Conservation (phyloP, 345 rosid genomes). For the Citrus reticulata region DNA sequence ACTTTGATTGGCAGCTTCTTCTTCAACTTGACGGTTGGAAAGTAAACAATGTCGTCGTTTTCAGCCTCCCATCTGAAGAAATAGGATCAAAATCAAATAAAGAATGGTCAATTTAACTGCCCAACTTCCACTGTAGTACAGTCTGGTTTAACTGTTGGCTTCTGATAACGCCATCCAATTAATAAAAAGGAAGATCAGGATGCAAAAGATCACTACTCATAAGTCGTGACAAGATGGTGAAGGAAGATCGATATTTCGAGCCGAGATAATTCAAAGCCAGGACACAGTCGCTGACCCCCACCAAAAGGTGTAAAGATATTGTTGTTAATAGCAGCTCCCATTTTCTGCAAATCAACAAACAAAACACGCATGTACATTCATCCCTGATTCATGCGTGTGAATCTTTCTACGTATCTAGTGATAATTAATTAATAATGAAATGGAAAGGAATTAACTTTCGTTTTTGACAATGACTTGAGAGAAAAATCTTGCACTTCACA, state of each 20-base stretch:
- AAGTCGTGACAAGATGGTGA: slow-evolving; percentile 80
- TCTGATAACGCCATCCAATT: not conserved
- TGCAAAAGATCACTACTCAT: slow-evolving; percentile 34
- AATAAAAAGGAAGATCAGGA: too few relatives aligned
- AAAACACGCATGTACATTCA: not conserved
- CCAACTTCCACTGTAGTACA: not conserved
- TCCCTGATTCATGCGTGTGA: too few relatives aligned
- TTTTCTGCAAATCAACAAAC: slow-evolving; percentile 41
- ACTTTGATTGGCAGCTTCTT: slow-evolving; percentile 55
- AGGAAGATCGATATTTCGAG: slow-evolving; percentile 91
- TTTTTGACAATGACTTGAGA: not conserved
- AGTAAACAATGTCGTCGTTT: slow-evolving; percentile 53
- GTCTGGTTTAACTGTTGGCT: not conserved
- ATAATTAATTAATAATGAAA: not conserved
- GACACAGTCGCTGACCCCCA: slow-evolving; percentile 98
- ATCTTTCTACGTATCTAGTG: not conserved
- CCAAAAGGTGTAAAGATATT: slow-evolving; percentile 89
- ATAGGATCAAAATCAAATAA: not conserved
- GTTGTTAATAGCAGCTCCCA: slow-evolving; percentile 45
- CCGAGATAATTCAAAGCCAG: slow-evolving; percentile 87
- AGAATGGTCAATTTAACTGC: not conserved
- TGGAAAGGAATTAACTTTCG: not conserved
- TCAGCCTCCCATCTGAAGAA: slow-evolving; percentile 60
- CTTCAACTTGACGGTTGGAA: slow-evolving; percentile 72
- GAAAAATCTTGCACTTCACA: not conserved